Base-by-base conservation (phyloP, 2,329 filamentous ascomycete genomes). In the Ceratocystis colombiana region DNA sequence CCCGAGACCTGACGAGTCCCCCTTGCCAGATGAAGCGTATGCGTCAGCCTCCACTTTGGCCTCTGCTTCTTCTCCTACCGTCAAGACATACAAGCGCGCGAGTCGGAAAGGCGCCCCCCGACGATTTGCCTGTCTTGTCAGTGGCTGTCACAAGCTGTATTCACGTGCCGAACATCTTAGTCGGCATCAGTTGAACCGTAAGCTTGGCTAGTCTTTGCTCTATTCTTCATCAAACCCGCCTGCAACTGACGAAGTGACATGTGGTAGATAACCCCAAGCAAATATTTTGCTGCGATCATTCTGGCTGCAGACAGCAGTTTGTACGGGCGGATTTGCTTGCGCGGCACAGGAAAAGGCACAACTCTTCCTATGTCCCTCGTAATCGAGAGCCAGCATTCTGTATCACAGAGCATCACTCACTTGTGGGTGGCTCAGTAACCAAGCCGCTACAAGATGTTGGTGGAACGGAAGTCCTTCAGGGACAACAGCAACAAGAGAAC, bases 141-240 rank as follows among this genome's bases (percentile, higher is more conserved):
- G 85, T 59, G 85, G 83, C 46, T 94, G 89, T 74, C 87, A 87
- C 70, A 92, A 91, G 79, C 82, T 86, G 67, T 93, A 93, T 74
- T 90, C 88, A 65, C 80, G 89, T 68, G 88, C 88, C 7, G 89
- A 93, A 74, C 89, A 93, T 76, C 79, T 93, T 66, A 89, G 91
- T 75, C 80, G 89, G 62, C 89, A 93, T 75, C 88, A 92, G 76
- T 74, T 93, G 72, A 93, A 93, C 73, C 89, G 88, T 91, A 80
- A 66, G 66, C 61, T 61, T 46, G 66, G 65, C 46, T 50, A 48
- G 30, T 20, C 46, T 64, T 66, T 61, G 25, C 10, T 46, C 62
- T 44, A 22, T 17, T 65, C 20, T 12, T 37, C 44, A 61, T 50
- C 20, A 48, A n/a, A 62, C 66, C 62, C 67, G 69, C 69, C 67